Conservation (phyloP, 2,329 filamentous ascomycete genomes). For the Nemania sp. region DNA sequence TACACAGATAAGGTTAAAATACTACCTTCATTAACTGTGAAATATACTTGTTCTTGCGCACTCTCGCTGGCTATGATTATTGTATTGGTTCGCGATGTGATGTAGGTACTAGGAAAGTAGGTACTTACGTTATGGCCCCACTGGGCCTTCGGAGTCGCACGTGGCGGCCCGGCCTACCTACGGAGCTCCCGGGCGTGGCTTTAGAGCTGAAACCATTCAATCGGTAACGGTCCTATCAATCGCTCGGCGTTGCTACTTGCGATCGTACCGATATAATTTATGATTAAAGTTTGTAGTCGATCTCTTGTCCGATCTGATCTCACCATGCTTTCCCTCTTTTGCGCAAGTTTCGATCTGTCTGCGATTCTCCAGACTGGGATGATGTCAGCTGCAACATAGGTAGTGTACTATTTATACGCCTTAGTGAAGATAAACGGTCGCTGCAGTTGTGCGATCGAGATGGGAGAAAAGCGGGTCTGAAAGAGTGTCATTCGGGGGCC, state of each 20-base stretch:
- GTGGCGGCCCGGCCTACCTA: constrained; percentile 13
- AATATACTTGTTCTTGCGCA: not conserved
- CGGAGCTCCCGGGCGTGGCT: constrained; percentile 1
- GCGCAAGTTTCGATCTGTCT: too few species aligned
- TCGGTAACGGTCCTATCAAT: constrained; percentile 5
- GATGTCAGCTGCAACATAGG: too few species aligned
- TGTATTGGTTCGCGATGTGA: too few species aligned
- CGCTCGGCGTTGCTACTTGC: not conserved
- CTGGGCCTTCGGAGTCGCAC: constrained; percentile 8
- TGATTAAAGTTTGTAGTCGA: not conserved
- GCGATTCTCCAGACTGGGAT: too few species aligned
- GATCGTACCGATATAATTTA: not conserved
- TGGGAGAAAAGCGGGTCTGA: too few species aligned
- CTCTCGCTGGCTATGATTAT: too few species aligned
- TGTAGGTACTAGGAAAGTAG: too few species aligned
- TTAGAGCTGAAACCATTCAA: constrained; percentile 7
- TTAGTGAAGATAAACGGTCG: too few species aligned
- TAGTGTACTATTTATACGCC: too few species aligned
- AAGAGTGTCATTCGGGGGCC: too few species aligned
- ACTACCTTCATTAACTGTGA: constrained; percentile 1
- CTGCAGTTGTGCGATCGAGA: too few species aligned
- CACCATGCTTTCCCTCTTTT: not conserved
- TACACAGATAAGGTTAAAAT: not conserved
- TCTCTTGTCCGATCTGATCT: not conserved
- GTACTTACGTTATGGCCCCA: constrained; percentile 11